These are phyloP conservation scores for Paramecium biaurelia DNA, from an alignment of 73 alveolate species.

Conservation along the genomic window DNA sequence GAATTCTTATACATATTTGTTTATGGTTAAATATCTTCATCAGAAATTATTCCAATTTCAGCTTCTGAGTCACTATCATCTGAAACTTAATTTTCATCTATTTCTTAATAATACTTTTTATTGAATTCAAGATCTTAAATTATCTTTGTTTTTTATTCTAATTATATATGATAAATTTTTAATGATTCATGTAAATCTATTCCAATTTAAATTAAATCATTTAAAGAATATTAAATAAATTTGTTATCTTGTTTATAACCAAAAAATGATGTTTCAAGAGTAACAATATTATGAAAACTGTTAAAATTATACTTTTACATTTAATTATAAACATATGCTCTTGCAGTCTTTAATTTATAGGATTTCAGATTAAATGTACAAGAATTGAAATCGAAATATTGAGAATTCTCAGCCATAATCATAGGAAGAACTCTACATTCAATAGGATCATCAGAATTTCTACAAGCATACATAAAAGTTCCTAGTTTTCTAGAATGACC, in stretches of 20 bases:
- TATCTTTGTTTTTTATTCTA: not conserved
- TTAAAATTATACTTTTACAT: not conserved
- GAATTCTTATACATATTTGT: not conserved
- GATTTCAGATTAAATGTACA: conserved; percentile 54
- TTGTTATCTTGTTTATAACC: conserved; percentile 25
- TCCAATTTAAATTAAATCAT: conserved; percentile 3
- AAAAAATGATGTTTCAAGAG: conserved; percentile 66
- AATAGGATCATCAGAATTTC: conserved; percentile 38
- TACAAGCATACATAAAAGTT: conserved; percentile 87
- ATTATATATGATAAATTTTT: not conserved
- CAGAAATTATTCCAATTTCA: not conserved
- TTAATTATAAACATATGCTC: conserved; percentile 22
- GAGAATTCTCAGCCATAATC: conserved; percentile 18
- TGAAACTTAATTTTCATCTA: not conserved
- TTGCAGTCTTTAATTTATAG: conserved; percentile 63
- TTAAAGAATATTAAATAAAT: not conserved
- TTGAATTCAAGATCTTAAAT: not conserved
- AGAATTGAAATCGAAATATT: conserved; percentile 38
- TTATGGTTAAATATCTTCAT: not conserved
- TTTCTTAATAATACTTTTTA: not conserved
- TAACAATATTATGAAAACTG: conserved; percentile 25
- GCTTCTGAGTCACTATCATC: conserved; percentile 36
- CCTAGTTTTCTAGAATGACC: conserved; percentile 89
- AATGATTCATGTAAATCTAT: not conserved
- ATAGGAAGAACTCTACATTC: conserved; percentile 58